Conservation (phyloP, 2,329 filamentous ascomycete genomes). For the Phyllachora maydis region DNA sequence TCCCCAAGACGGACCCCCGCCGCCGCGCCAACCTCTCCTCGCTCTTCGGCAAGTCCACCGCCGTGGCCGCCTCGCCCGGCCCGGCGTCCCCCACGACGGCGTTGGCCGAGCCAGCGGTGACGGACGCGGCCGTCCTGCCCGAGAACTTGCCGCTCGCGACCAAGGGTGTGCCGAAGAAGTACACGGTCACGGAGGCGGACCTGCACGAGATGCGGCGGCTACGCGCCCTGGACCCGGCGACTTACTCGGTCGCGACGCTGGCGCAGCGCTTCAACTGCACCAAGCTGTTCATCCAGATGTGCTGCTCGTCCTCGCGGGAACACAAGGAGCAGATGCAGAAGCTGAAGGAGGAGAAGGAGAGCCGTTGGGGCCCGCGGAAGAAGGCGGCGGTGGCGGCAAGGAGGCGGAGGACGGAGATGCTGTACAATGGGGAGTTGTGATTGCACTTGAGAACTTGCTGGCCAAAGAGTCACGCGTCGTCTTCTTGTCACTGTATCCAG, state of each 20-base stretch:
- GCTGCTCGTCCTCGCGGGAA: slow-evolving; percentile 23
- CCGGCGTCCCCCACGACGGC: slow-evolving; percentile 2
- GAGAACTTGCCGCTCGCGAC: slow-evolving; percentile 5
- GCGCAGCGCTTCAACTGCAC: slow-evolving; percentile 34
- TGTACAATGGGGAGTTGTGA: slow-evolving; percentile 29
- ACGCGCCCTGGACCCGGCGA: slow-evolving; percentile 27
- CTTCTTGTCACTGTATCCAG: too few species aligned
- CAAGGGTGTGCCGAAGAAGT: slow-evolving; percentile 8
- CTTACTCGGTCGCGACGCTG: slow-evolving; percentile 31
- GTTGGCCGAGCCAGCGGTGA: slow-evolving; percentile 1
- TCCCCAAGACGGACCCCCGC: slow-evolving; percentile 33
- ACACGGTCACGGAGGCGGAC: slow-evolving; percentile 32
- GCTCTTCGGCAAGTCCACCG: slow-evolving; percentile 16
- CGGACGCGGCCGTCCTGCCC: slow-evolving; percentile 1
- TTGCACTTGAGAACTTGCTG: background rate
- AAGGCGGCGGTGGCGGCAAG: slow-evolving; percentile 32
- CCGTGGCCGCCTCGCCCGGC: slow-evolving; percentile 4
- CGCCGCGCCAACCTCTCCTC: slow-evolving; percentile 24
- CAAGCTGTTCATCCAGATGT: slow-evolving; percentile 35
- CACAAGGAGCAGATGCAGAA: slow-evolving; percentile 23
- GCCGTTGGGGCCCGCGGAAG: slow-evolving; percentile 35
- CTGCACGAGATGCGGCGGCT: slow-evolving; percentile 39
- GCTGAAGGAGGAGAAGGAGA: slow-evolving; percentile 24
- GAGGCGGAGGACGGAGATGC: slow-evolving; percentile 27
- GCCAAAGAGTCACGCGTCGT: too few species aligned